A percentile compares a stretch with the other conserved stretches of the same genome.
These are phyloP conservation scores for Aspergillus sp. DNA, from an alignment of 2,329 filamentous ascomycete genomes.

Conservation along the genomic window DNA sequence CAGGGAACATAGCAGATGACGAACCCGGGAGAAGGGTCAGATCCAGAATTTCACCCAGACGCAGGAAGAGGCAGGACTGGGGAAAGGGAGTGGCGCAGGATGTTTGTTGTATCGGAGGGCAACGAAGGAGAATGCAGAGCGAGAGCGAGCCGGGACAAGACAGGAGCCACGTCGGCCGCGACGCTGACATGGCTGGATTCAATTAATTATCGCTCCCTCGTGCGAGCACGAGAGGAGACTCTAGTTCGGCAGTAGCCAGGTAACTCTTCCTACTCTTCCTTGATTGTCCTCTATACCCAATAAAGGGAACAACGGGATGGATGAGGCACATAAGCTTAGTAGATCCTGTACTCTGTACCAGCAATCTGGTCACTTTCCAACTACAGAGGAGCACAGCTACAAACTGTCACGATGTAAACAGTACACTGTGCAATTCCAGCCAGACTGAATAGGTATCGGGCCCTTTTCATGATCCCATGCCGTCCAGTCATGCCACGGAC, in stretches of 20 bases:
- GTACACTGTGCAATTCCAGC: too few relatives aligned
- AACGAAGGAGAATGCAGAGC: constrained; percentile 17
- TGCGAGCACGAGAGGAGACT: too few relatives aligned
- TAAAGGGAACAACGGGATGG: not conserved
- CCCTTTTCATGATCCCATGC: too few relatives aligned
- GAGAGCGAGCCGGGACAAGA: not conserved
- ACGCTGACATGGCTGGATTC: not conserved
- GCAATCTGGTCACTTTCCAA: too few relatives aligned
- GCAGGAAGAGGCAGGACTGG: not conserved
- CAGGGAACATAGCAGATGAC: constrained; percentile 18
- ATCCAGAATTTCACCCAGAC: not conserved
- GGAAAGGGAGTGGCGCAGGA: constrained; percentile 12
- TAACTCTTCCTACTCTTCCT: not conserved
- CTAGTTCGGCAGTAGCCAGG: too few relatives aligned
- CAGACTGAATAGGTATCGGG: too few relatives aligned
- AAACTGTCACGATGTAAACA: too few relatives aligned
- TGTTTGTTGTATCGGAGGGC: constrained; percentile 14
- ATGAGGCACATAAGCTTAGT: not conserved
- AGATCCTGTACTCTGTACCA: too few relatives aligned
- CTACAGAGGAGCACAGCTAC: too few relatives aligned
- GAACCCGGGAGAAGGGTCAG: constrained; percentile 10
- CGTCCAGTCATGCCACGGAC: not conserved
- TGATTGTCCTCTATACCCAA: not conserved
- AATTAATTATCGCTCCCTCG: not conserved
- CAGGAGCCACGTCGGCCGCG: constrained; percentile 15